Evolutionary conservation across 441 rosid genomes (phyloP).

Genomic region (Macaranga tanarius): DNA sequence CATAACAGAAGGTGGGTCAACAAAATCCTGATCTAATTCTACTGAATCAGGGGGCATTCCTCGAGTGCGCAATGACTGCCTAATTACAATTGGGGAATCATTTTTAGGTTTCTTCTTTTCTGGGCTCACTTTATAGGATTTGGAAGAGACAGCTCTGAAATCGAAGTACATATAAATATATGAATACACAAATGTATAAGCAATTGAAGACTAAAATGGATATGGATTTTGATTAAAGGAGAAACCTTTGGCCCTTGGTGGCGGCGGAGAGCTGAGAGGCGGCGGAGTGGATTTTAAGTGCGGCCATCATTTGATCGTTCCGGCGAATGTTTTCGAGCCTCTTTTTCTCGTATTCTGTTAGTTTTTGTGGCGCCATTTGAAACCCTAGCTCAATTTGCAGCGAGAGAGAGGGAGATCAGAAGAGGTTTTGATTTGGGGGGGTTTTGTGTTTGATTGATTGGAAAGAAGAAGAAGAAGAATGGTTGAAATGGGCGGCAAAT

Average conservation of each 20-base stretch:
- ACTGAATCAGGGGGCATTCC: conserved; percentile 65
- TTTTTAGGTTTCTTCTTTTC: conserved; percentile 49
- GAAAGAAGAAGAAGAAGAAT: neutral
- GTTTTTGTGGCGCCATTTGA: conserved; percentile 54
- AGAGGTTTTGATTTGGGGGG: too few species aligned
- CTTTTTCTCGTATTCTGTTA: conserved; percentile 72
- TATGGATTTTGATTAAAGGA: neutral
- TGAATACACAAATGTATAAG: neutral
- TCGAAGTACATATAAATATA: neutral
- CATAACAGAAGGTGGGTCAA: conserved; percentile 20
- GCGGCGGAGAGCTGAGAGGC: conserved; percentile 56
- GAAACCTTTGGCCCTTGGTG: conserved; percentile 53
- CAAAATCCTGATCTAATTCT: conserved; percentile 36
- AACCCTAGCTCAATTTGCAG: neutral
- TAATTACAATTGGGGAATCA: conserved; percentile 48
- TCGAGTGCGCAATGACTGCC: conserved; percentile 63
- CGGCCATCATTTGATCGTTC: conserved; percentile 67
- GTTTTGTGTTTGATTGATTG: neutral
- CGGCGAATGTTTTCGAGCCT: conserved; percentile 75
- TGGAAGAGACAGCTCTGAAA: conserved; percentile 40
- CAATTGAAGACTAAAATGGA: neutral
- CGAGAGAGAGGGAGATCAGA: neutral
- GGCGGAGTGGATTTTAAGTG: conserved; percentile 55
- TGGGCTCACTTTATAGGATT: conserved; percentile 38
- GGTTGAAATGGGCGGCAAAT: conserved; percentile 13